Base-by-base conservation (phyloP, 768 basidiomycete genomes). In the Crucibulum laeve region DNA sequence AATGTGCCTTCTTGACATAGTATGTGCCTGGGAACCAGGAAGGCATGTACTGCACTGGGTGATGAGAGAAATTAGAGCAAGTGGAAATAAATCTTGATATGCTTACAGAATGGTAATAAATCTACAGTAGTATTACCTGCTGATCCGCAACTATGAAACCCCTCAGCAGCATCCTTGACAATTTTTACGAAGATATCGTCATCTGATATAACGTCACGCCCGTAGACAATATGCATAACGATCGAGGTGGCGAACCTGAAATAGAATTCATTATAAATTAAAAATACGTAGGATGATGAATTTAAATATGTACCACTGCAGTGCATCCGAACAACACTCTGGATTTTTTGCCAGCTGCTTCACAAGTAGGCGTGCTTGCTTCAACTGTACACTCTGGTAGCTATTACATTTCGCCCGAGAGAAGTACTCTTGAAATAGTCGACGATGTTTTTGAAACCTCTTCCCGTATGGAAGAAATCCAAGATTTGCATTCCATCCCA, bases 271-370 rank as follows among this genome's bases (percentile, higher is more conserved):
- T 13, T 6, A 42, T 4, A 39, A 18, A 34, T 7, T 15, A 25
- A 38, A 19, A 22, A 49, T 34, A 38, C 1, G 46, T 37, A 19
- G n/a, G n/a, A n/a, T 55, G 56, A 33, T 59, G 54, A 25, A 62
- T 37, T 13, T 61, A 38, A 5, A 62, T 44, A 32, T 21, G 59
- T 47, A 11, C 54, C 52, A 18, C 50, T 54, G 7, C 64, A 63
- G 1, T 64, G 44, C 4, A 63, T 23, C 6, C 41, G 25, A 32
- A 58, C 24, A 13, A 46, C 44, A 25, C 10, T 18, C 19, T 21
- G 18, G 11, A 21, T 11, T 37, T n/a, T 11, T 4, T 13, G 18
- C 3, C 10, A 5, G 35, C 10, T 37, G 11, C 19, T n/a, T 18
- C 19, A 40, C 17, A 10, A 40, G 23, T 2, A 13, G 8, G 10